phyloP scores from a whole-genome alignment of 805 yeast genomes.

The Geotrichum ghanense region DNA sequence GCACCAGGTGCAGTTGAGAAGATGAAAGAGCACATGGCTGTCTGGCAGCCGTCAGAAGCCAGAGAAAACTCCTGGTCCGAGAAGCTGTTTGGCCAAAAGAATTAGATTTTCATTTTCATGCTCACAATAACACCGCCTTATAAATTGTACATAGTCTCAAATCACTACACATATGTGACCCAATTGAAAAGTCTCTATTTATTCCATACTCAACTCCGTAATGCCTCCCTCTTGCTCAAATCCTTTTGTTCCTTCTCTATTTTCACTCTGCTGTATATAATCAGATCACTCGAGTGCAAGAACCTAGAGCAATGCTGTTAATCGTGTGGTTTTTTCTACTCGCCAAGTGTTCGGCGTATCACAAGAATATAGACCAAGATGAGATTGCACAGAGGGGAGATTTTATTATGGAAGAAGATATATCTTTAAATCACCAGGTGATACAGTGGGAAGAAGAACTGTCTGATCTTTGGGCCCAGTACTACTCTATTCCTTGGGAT shows the following conservation, averaged over 20 bases:
- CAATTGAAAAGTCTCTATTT: background rate
- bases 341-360: background rate
- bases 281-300: too few species aligned
- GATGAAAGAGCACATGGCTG: constrained; percentile 62
- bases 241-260: background rate
- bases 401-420: background rate
- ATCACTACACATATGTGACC: background rate
- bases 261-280: background rate
- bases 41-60: constrained; percentile 61
- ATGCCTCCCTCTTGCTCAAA: background rate
- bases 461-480: constrained; percentile 7
- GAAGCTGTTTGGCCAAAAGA: constrained; percentile 5
- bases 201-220: constrained; percentile 1
- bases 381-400: background rate
- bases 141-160: constrained; percentile 5
- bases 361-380: background rate
- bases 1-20: constrained; percentile 68
- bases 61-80: constrained; percentile 40
- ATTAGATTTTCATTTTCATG: background rate
- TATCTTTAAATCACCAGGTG: background rate
- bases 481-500: constrained; percentile 8
- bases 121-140: background rate
- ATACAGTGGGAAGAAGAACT: constrained; percentile 4
- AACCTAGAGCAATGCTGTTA: background rate
- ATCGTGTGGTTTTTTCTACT: background rate